Evolutionary conservation across 2,329 filamentous ascomycete species (phyloP), one percentile per base, ranked within the genome.

Genomic region (Phialophora tarda): DNA sequence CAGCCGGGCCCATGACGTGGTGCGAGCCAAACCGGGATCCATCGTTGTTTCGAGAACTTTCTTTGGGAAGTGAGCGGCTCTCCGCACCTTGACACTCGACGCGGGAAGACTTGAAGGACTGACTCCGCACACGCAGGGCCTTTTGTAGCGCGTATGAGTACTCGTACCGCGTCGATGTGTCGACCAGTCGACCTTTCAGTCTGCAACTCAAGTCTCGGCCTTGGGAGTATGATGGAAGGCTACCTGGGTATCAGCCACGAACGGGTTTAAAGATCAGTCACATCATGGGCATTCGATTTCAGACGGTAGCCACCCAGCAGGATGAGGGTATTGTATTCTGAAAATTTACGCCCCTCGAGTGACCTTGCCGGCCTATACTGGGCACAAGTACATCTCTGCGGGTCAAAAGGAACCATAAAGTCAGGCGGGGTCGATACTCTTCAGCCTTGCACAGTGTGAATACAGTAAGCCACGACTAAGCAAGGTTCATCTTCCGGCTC

Each of bases 391-490:
- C 34, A 41, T 41, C 14, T 38, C 12, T 17, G 34, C 34, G 3
- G n/a, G n/a, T n/a, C n/a, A n/a, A 41, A 41, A 10, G 34, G 4
- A 10, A 17, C 14, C 14, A 17, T 41, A 2, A 41, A 3, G 12
- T 17, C 2, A 17, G 34, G 34, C 34, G 34, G 12, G 34, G 32
- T 34, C 34, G 4, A 17, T 17, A 1, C 34, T 41, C 14, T 41
- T 41, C 34, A 50, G 47, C 21, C 21, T 41, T 44, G 44, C 32
- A n/a, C 41, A 28, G 41, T 21, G 24, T 47, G 56, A 21, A 50
- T 50, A 24, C 47, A 50, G 47, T 59, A 59, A 59, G 41, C 56
- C 7, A 32, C 24, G 56, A 44, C 32, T 59, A 59, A 59, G 56
- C 56, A 59, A n/a, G 23, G 28, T 28, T 26, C 38, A 26, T 3